Conservation (phyloP, 176 grass and related monocot species). For the Oryza australiensis region DNA sequence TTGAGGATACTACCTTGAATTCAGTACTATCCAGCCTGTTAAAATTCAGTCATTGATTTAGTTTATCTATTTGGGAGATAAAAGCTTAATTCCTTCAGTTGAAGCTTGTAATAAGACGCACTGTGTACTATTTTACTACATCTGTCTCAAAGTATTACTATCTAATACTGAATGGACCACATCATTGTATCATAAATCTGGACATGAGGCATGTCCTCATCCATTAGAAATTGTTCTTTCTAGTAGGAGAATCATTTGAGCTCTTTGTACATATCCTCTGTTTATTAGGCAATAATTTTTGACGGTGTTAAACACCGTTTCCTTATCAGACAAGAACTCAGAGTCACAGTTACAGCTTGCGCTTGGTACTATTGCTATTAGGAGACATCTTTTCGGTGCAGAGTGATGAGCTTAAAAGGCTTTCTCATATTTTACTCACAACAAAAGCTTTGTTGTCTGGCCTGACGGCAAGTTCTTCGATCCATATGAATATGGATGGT, state of each 20-base stretch:
- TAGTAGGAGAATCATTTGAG: background rate
- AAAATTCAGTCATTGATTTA: background rate
- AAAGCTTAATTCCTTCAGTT: background rate
- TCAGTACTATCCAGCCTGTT: slow-evolving; percentile 54
- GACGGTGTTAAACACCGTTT: background rate
- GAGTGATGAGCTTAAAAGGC: background rate
- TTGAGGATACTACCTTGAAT: slow-evolving; percentile 49
- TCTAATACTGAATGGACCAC: too few relatives aligned
- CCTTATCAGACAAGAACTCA: background rate
- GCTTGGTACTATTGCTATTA: background rate
- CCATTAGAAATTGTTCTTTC: background rate
- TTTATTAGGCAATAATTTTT: background rate
- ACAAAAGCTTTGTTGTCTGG: background rate
- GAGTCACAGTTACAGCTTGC: background rate
- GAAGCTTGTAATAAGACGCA: background rate
- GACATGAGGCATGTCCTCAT: too few relatives aligned
- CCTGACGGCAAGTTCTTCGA: background rate
- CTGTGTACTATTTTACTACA: background rate
- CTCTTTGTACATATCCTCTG: background rate
- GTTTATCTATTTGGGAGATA: background rate
- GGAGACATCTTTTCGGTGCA: background rate
- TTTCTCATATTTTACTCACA: background rate
- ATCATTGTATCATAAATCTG: too few relatives aligned
- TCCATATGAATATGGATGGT: background rate
- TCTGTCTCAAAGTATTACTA: too few relatives aligned